Evolutionary conservation across 1,284 basidiomycete genomes (phyloP).

Genomic region (Fomitopsis pinicola): DNA sequence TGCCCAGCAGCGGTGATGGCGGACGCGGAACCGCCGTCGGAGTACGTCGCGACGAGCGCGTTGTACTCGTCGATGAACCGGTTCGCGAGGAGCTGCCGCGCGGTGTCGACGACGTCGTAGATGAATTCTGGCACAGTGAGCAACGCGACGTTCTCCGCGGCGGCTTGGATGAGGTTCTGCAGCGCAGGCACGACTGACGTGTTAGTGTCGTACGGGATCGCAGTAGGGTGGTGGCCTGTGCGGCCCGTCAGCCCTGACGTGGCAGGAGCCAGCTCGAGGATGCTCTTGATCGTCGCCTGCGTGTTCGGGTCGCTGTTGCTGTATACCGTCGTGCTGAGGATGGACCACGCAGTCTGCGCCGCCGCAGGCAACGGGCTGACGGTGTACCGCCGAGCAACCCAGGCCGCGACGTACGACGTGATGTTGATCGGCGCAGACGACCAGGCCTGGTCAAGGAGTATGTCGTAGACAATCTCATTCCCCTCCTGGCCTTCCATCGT

Average conservation of each 20-base stretch:
- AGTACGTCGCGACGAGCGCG: slow-evolving; percentile 28
- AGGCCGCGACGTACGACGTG: slow-evolving; percentile 28
- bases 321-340: slow-evolving; percentile 36
- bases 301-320: slow-evolving; percentile 30
- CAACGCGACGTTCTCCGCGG: slow-evolving; percentile 17
- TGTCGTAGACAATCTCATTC: slow-evolving; percentile 40
- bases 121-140: slow-evolving; percentile 30
- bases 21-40: slow-evolving; percentile 14
- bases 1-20: slow-evolving; percentile 21
- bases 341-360: slow-evolving; percentile 33
- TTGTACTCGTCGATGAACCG: slow-evolving; percentile 34
- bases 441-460: slow-evolving; percentile 42
- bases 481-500: slow-evolving; percentile 41
- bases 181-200: slow-evolving; percentile 34
- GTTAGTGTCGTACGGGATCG: slow-evolving; percentile 36
- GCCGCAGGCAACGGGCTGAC: slow-evolving; percentile 22
- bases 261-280: slow-evolving; percentile 33
- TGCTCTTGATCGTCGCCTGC: slow-evolving; percentile 38
- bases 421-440: slow-evolving; percentile 29
- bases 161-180: slow-evolving; percentile 29
- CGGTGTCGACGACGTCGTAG: slow-evolving; percentile 39
- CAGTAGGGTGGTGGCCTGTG: slow-evolving; percentile 31
- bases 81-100: slow-evolving; percentile 38
- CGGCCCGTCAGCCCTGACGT: slow-evolving; percentile 31
- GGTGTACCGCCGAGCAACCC: slow-evolving; percentile 34